Base-by-base conservation (phyloP, 352 stramenopile species). In the Globisporangium yorkense region DNA sequence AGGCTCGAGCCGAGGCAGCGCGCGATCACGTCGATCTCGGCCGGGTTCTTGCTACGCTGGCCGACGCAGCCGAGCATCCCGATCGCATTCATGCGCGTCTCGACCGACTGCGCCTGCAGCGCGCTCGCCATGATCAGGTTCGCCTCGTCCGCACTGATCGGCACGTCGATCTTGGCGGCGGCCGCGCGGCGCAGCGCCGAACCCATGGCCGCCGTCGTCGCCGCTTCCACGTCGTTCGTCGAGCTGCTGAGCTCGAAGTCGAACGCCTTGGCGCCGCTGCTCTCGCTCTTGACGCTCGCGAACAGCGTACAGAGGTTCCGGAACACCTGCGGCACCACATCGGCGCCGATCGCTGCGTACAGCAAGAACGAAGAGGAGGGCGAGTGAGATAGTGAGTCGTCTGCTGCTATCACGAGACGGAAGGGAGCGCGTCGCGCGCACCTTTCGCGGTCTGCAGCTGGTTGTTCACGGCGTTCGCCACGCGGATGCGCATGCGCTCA, bases 391-490 rank as follows among this genome's bases (percentile, higher is more conserved):
- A 18, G 4, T 29, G 16, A 41, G 12, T 37, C 12, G 7, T 12
- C 10, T 53, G 5, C 49, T 13, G 39, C 18, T 31, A 8, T 27
- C 24, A 27, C 24, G 24, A 27, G 24, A 27, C 1, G 24, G 24
- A 27, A 35, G 7, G 8, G 18, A 27, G 9, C 21, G 33, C 16
- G 20, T 6, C 29, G 33, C 15, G 3, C 57, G n/a, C 50, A 77
- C 58, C 59, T 47, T 83, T 65, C 71, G 87, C 61, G 13, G 64
- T 72, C 49, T 89, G 75, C 37, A 94, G 50, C 51, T 93, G 70
- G 62, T 95, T 95, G 66, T 88, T 95, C 9, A 95, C 62, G 8
- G 82, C 80, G 54, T 93, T 92, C 63, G 70, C 82, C 13, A 84
- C 77, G 51, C 86, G 86, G 52, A 90, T 84, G 56, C 83, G 86